These are phyloP conservation scores for Magnolia changhungtana DNA, from an alignment of 164 flowering plant species.

Conservation along the genomic window DNA sequence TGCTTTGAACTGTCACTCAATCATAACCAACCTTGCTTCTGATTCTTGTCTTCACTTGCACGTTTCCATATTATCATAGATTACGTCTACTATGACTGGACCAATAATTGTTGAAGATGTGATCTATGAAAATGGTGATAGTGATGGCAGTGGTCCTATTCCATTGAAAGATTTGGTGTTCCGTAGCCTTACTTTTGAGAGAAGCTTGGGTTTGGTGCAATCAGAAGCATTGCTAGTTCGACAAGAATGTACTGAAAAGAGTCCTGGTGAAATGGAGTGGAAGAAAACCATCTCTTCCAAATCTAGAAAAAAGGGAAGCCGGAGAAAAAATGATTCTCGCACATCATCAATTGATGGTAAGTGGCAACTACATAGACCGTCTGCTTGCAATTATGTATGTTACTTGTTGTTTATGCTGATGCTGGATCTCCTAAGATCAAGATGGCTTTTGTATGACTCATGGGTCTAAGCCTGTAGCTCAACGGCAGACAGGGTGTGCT, in stretches of 20 bases:
- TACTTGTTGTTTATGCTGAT: no score
- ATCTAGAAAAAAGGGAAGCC: conserved; percentile 47
- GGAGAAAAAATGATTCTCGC: conserved; percentile 24
- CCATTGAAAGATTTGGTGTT: conserved; percentile 47
- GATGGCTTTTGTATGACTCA: no score
- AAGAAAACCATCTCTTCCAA: conserved; percentile 49
- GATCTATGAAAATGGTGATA: conserved; percentile 7
- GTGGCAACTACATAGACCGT: not conserved
- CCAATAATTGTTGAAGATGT: conserved; percentile 64
- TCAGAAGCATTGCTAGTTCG: conserved; percentile 71
- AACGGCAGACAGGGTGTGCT: no score
- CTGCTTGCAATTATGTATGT: no score
- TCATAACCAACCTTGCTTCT: no score
- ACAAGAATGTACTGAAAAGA: conserved; percentile 18
- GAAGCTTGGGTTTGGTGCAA: conserved; percentile 75
- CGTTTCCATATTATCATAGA: no score
- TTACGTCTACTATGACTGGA: no score
- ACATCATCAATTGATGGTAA: conserved; percentile 18
- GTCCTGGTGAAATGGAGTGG: conserved; percentile 24
- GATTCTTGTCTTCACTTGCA: no score
- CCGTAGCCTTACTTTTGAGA: conserved; percentile 79
- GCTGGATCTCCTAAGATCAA: no score
- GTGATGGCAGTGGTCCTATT: conserved; percentile 25
- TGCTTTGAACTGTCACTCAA: no score
- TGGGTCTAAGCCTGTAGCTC: no score